phyloP scores from a whole-genome alignment of 345 rosid species.

The Hibiscus mutabilis region DNA sequence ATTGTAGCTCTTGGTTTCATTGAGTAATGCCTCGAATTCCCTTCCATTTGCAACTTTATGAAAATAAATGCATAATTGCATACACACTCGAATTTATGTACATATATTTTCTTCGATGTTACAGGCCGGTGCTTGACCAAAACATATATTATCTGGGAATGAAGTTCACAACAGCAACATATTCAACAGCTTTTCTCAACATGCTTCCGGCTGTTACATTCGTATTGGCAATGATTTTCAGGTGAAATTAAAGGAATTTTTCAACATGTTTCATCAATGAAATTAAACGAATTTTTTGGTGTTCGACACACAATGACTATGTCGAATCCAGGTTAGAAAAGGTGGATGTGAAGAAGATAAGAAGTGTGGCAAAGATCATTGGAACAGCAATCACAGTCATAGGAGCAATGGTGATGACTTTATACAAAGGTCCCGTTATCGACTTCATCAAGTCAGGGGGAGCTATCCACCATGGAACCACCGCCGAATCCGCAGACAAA shows the following conservation, averaged over 20 bases:
- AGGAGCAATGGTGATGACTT: constrained; percentile 97
- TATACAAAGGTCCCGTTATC: constrained; percentile 79
- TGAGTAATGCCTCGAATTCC: constrained; percentile 43
- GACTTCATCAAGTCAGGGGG: constrained; percentile 37
- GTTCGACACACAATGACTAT: background rate
- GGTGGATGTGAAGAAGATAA: constrained; percentile 49
- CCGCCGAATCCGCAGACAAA: constrained; percentile 26
- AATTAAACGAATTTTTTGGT: background rate
- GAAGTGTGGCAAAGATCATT: constrained; percentile 60
- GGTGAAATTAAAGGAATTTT: constrained; percentile 23
- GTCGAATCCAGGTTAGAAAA: constrained; percentile 54
- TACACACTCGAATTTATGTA: too few species aligned
- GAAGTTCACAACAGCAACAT: constrained; percentile 87
- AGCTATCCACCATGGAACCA: constrained; percentile 22
- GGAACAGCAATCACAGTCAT: constrained; percentile 68
- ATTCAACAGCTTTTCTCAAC: constrained; percentile 62
- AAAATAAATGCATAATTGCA: background rate
- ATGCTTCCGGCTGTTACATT: constrained; percentile 78
- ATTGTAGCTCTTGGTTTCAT: constrained; percentile 68
- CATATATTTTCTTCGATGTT: background rate
- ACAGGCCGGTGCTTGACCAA: constrained; percentile 94
- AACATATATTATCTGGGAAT: constrained; percentile 73
- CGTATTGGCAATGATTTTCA: constrained; percentile 70
- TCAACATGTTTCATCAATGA: too few species aligned
- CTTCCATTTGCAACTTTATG: background rate